Base-by-base conservation (phyloP, 306 rosid species). In the Vigna reflexopilosa region DNA sequence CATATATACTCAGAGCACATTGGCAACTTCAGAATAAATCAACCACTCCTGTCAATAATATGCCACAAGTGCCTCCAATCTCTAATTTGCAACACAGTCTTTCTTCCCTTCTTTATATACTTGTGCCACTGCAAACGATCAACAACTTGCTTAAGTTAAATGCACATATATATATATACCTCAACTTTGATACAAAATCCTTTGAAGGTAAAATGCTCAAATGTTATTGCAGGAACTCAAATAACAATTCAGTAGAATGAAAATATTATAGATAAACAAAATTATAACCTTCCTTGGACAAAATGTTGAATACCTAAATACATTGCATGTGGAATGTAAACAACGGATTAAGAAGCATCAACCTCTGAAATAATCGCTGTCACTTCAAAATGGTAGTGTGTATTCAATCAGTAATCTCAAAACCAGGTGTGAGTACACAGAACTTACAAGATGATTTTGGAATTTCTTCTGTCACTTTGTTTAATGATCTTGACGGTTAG, bases 1-100 rank as follows among this genome's bases (percentile, higher is more conserved):
- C 78, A 79, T 62, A 47, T 55, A 65, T 76, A 30, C 73, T 30
- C 7, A 42, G 66, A 40, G 51, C n/a, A 68, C 76, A 76, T 67
- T 67, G 67, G 50, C 73, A 56, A 47, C 64, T 42, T 79, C 22
- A 24, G 61, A 47, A 44, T 51, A 19, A 55, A 45, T 48, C 40
- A 48, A 65, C 75, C 30, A 74, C 69, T 42, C 61, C 58, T 56
- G 1, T 28, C 73, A 66, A 24, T 48, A 9, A 55, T 28, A 55
- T 24, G 61, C 28, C 36, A 48, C 24, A 75, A 72, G 73, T 70
- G 42, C 74, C 76, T 49, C 75, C 68, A 69, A 70, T 76, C 50
- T 70, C 66, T 72, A 64, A 54, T 73, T 44, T 71, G 32, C 69
- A 72, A 75, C 51, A 22, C 10, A 20, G 36, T 66, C 74, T 54